Evolutionary conservation across 2,329 filamentous ascomycete species (phyloP).

Genomic region (Blastomyces gilchristii): DNA sequence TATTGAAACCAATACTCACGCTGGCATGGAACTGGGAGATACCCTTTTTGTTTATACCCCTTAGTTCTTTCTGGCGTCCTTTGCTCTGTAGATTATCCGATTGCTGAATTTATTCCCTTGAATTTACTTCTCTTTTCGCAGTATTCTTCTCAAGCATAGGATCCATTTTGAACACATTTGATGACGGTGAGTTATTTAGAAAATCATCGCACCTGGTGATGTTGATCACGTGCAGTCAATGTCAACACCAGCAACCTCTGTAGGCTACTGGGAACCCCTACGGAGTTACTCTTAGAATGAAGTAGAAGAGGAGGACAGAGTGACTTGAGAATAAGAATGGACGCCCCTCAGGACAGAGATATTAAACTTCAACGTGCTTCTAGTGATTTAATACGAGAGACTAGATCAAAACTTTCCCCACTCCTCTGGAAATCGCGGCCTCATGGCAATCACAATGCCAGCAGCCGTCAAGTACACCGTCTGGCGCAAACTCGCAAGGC

Average conservation of each 20-base stretch:
- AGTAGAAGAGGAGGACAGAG: not conserved
- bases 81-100: not conserved
- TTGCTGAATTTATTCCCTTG: not conserved
- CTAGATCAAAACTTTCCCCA: conserved; percentile 33
- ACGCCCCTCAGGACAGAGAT: conserved; percentile 36
- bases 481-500: conserved; percentile 31
- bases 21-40: not conserved
- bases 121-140: not conserved
- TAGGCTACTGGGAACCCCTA: no score
- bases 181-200: not conserved
- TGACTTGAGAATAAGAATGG: conserved; percentile 24
- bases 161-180: not conserved
- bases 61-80: not conserved
- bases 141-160: not conserved
- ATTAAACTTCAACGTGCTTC: conserved; percentile 40
- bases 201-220: not conserved
- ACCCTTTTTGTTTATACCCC: not conserved
- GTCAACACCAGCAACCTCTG: not conserved
- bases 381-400: conserved; percentile 34
- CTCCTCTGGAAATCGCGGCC: conserved; percentile 31
- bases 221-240: not conserved
- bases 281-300: not conserved
- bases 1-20: not conserved
- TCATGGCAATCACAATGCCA: conserved; percentile 15
- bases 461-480: conserved; percentile 26